Conservation (phyloP, 2,329 filamentous ascomycete genomes). For the Hymenoscyphus albidus region DNA sequence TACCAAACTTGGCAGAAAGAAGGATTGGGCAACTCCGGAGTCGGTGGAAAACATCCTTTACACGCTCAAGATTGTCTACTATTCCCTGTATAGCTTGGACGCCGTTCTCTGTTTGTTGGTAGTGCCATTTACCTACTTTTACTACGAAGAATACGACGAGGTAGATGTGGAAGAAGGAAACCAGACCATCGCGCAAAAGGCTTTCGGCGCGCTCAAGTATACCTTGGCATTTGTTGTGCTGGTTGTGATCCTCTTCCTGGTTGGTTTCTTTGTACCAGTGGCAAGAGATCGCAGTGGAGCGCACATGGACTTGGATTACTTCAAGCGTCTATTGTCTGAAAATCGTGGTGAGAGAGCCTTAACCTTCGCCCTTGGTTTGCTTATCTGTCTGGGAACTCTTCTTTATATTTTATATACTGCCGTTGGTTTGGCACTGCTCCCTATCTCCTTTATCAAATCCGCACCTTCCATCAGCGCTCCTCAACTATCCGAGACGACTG, state of each 20-base stretch:
- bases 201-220: constrained; percentile 87
- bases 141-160: constrained; percentile 96
- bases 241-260: constrained; percentile 76
- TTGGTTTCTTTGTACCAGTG: constrained; percentile 91
- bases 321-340: constrained; percentile 76
- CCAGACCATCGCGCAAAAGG: constrained; percentile 64
- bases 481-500: constrained; percentile 70
- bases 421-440: constrained; percentile 81
- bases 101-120: constrained; percentile 83
- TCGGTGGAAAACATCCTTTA: constrained; percentile 73
- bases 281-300: constrained; percentile 62
- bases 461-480: constrained; percentile 82
- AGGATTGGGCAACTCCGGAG: constrained; percentile 88
- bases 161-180: constrained; percentile 76
- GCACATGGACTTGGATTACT: constrained; percentile 83
- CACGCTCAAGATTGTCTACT: constrained; percentile 86
- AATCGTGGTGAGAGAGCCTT: constrained; percentile 91
- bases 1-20: constrained; percentile 73
- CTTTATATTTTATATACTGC: constrained; percentile 88
- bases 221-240: constrained; percentile 80
- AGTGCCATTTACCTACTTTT: constrained; percentile 96
- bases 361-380: constrained; percentile 82
- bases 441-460: constrained; percentile 87
- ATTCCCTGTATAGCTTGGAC: constrained; percentile 87
- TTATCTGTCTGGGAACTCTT: constrained; percentile 81